Percentiles rank a stretch among this genome's conserved stretches.
phyloP scores from a whole-genome alignment of 1,139 yeast genomes.

The Saccharomycopsis hybrid region DNA sequence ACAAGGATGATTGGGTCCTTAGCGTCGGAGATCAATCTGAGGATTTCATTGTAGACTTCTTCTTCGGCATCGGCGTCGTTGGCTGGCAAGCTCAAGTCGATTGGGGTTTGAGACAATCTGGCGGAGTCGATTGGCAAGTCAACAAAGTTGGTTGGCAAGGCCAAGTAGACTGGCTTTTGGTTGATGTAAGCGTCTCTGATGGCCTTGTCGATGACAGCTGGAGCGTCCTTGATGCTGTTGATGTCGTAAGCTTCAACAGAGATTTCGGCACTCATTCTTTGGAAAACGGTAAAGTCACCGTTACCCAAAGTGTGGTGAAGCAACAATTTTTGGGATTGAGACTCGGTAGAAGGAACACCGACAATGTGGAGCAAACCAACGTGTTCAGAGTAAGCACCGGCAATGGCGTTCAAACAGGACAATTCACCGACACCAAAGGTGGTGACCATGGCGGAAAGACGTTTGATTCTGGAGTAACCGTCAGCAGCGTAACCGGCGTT shows the following conservation, averaged over 20 bases:
- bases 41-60: conserved; percentile 59
- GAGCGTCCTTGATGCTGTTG: conserved; percentile 56
- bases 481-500: conserved; percentile 70
- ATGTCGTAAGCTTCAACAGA: conserved; percentile 60
- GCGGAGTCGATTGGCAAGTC: conserved; percentile 54
- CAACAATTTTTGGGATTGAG: conserved; percentile 57
- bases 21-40: conserved; percentile 48
- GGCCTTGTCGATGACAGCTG: conserved; percentile 65
- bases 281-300: conserved; percentile 77
- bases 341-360: conserved; percentile 52
- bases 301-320: conserved; percentile 70
- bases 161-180: conserved; percentile 82
- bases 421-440: conserved; percentile 67
- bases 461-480: conserved; percentile 62
- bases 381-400: conserved; percentile 56
- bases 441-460: conserved; percentile 53
- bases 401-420: conserved; percentile 52
- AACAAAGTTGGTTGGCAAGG: conserved; percentile 76
- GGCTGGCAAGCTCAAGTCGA: conserved; percentile 53
- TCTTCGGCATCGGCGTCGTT: conserved; percentile 66
- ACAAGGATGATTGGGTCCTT: conserved; percentile 69
- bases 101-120: conserved; percentile 50
- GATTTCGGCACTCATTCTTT: conserved; percentile 66
- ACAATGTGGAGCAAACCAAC: conserved; percentile 51
- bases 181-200: conserved; percentile 63